Evolutionary conservation across 768 basidiomycete species (phyloP).

Genomic region (Pleurotus citrinopileatus): DNA sequence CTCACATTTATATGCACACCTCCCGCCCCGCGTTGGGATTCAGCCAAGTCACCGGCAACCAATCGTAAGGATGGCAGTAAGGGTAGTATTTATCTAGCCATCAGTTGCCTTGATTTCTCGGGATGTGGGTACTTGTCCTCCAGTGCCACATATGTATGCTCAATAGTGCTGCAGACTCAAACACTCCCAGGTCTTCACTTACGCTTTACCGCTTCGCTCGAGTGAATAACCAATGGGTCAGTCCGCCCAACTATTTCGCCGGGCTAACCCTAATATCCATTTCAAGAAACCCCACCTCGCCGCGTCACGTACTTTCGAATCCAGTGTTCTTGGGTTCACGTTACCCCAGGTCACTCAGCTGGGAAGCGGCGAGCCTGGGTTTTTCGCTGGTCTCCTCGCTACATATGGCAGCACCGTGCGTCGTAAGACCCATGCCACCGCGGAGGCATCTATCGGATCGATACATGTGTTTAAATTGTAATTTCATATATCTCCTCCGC

Average conservation of each 20-base stretch:
- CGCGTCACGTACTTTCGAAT: constrained; percentile 37
- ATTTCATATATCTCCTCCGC: constrained; percentile 15
- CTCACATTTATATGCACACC: constrained; percentile 46
- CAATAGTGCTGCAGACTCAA: constrained; percentile 23
- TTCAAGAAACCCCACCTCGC: constrained; percentile 29
- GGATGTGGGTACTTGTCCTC: constrained; percentile 44
- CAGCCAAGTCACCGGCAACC: constrained; percentile 17
- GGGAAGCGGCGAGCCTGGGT: constrained; percentile 25
- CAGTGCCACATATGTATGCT: neutral
- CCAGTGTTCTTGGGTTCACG: constrained; percentile 45
- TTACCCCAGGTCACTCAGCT: constrained; percentile 31
- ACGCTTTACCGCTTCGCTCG: constrained; percentile 29
- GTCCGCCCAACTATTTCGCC: neutral
- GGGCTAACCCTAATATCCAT: too few species aligned
- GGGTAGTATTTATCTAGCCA: constrained; percentile 43
- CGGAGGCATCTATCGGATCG: constrained; percentile 44
- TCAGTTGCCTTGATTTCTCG: constrained; percentile 56
- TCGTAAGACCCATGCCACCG: constrained; percentile 25
- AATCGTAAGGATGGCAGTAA: constrained; percentile 17
- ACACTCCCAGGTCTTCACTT: constrained; percentile 37
- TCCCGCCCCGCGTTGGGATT: constrained; percentile 17
- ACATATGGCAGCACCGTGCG: constrained; percentile 37
- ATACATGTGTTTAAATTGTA: constrained; percentile 55
- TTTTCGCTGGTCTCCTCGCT: constrained; percentile 51
- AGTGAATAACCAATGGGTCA: constrained; percentile 38